Evolutionary conservation across 345 rosid genomes (phyloP).

Genomic region (Populus alba): DNA sequence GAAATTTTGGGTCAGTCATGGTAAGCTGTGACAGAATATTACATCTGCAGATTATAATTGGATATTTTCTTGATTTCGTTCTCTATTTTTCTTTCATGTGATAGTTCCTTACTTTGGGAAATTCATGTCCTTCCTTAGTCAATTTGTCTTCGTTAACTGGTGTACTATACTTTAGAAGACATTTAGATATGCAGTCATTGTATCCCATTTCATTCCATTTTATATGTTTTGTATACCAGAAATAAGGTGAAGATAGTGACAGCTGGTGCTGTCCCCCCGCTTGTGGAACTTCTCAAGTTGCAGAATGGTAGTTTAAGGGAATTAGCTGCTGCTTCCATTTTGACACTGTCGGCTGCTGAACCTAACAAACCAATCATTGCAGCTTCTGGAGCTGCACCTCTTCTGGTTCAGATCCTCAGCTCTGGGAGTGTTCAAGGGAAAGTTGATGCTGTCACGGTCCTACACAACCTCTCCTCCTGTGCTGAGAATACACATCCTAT

Average conservation of each 20-base stretch:
- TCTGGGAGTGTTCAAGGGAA: constrained; percentile 72
- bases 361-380: constrained; percentile 61
- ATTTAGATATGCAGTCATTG: neutral
- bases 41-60: neutral
- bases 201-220: constrained; percentile 6
- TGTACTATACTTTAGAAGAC: neutral
- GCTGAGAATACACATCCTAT: constrained; percentile 41
- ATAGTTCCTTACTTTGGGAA: neutral
- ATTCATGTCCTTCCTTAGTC: neutral
- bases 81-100: neutral
- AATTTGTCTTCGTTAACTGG: neutral
- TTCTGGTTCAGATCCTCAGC: constrained; percentile 65
- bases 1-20: neutral
- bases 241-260: constrained; percentile 69
- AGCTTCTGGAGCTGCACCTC: constrained; percentile 59
- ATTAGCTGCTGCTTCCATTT: constrained; percentile 67
- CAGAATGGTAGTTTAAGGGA: constrained; percentile 51
- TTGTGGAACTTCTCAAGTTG: constrained; percentile 59
- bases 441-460: constrained; percentile 74
- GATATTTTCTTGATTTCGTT: neutral
- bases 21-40: neutral
- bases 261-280: constrained; percentile 69
- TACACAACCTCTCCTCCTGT: constrained; percentile 63
- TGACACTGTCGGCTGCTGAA: constrained; percentile 72
- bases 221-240: constrained; percentile 30